Evolutionary conservation across 129 eudicot species (phyloP), one percentile per base, ranked within the genome.

Genomic region (Artemisia annua): DNA sequence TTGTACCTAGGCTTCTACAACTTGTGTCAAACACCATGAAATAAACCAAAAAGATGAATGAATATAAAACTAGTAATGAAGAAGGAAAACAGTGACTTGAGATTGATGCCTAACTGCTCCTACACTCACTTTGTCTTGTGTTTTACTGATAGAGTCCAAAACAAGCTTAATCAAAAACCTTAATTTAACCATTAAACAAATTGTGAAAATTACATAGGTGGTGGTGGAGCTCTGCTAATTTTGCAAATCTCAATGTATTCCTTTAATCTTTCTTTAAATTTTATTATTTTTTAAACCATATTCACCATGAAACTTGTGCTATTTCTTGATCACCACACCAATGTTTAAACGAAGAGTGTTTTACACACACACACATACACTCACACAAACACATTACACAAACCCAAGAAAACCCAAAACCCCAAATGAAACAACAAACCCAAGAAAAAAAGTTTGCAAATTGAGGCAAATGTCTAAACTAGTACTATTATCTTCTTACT

Each of bases 181-280:
- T 52, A 44, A 74, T 79, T 72, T 48, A 60, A 63, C 49, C 49
- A 56, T 69, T 58, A 72, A 67, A 59, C 51, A 30, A 82, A 70
- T 35, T 24, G 4, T 14, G 58, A 11, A 63, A 56, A 15, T 62
- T 80, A 35, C 35, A 77, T 63, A 54, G 79, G 54, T 62, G 78
- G 67, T 75, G 66, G 75, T 58, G 71, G 26, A 63, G 43, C 78
- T 74, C 82, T 71, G 85, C 74, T 78, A 71, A 65, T 17, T 62
- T 86, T 79, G 89, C 91, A 55, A 80, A 84, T 89, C 86, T 86
- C 96, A 61, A 89, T 79, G 91, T 82, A 82, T 86, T 89, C 86
- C 62, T 84, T 86, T 74, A 86, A 55, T 81, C 66, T 67, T 74
- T 74, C 72, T 79, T 74, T 66, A 64, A 69, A 61, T 57, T 15